These are phyloP conservation scores for Cyamopsis tetragonoloba DNA, from an alignment of 306 rosid species.

Conservation along the genomic window DNA sequence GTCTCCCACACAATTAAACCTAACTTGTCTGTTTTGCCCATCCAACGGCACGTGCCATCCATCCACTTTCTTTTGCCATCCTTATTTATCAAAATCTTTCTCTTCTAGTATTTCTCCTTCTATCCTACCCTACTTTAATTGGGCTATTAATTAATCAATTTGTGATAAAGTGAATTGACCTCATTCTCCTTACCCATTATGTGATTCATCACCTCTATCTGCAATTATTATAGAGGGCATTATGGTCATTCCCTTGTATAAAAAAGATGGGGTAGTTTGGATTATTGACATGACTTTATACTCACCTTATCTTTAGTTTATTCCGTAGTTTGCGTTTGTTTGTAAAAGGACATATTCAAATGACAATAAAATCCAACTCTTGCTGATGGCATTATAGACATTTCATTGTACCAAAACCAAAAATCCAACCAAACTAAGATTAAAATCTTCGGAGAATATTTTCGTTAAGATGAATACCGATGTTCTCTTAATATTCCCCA, in stretches of 20 bases:
- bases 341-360: constrained; percentile 42
- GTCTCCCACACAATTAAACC: constrained; percentile 45
- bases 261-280: constrained; percentile 55
- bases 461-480: background rate
- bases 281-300: constrained; percentile 77
- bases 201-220: background rate
- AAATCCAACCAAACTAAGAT: background rate
- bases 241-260: constrained; percentile 28
- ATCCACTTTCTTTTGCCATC: constrained; percentile 31
- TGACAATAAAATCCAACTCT: constrained; percentile 45
- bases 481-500: background rate
- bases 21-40: constrained; percentile 46
- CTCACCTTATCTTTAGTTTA: constrained; percentile 80
- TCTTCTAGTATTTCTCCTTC: background rate
- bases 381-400: constrained; percentile 25
- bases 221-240: constrained; percentile 44
- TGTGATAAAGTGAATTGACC: constrained; percentile 2
- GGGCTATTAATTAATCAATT: constrained; percentile 41
- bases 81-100: constrained; percentile 6
- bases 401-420: background rate
- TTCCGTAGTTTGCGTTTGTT: constrained; percentile 66
- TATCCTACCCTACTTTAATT: constrained; percentile 29
- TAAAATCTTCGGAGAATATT: background rate
- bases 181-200: constrained; percentile 19
- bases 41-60: constrained; percentile 54